Conservation (phyloP, 768 basidiomycete species). For the Hygrophorus pudorinus region DNA sequence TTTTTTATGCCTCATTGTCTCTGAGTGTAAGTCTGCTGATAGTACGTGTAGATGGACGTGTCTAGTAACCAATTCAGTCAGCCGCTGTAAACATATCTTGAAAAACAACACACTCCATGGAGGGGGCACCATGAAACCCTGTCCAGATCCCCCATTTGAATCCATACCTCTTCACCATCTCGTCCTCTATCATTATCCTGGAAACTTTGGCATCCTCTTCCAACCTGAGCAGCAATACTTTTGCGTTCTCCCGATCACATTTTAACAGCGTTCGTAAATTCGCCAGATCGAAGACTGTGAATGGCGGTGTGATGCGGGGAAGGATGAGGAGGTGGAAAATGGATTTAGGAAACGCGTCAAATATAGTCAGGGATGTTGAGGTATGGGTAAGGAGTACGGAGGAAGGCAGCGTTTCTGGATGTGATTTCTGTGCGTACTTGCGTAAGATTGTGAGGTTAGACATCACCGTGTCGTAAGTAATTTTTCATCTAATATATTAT, state of each 20-base stretch:
- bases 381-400: constrained; percentile 53
- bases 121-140: constrained; percentile 81
- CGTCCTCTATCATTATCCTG: constrained; percentile 56
- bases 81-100: constrained; percentile 1
- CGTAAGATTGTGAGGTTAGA: constrained; percentile 46
- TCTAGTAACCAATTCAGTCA: constrained; percentile 1
- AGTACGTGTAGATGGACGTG: constrained; percentile 83
- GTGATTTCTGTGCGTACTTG: constrained; percentile 41
- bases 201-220: constrained; percentile 45
- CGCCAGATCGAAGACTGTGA: constrained; percentile 29
- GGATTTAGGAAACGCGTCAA: constrained; percentile 73
- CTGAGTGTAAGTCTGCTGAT: constrained; percentile 65
- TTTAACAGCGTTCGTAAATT: constrained; percentile 48
- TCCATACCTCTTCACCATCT: constrained; percentile 69
- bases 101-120: constrained; percentile 61
- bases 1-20: constrained; percentile 72
- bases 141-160: constrained; percentile 70
- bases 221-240: constrained; percentile 41
- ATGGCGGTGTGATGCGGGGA: constrained; percentile 41
- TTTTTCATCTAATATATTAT: too few relatives aligned
- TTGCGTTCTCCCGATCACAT: constrained; percentile 43
- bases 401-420: constrained; percentile 42
- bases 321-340: constrained; percentile 84
- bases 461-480: too few relatives aligned
- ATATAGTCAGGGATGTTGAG: constrained; percentile 49